Evolutionary conservation across 495 filamentous ascomycete genomes (phyloP).

Genomic region (Aspergillus cavernicola): DNA sequence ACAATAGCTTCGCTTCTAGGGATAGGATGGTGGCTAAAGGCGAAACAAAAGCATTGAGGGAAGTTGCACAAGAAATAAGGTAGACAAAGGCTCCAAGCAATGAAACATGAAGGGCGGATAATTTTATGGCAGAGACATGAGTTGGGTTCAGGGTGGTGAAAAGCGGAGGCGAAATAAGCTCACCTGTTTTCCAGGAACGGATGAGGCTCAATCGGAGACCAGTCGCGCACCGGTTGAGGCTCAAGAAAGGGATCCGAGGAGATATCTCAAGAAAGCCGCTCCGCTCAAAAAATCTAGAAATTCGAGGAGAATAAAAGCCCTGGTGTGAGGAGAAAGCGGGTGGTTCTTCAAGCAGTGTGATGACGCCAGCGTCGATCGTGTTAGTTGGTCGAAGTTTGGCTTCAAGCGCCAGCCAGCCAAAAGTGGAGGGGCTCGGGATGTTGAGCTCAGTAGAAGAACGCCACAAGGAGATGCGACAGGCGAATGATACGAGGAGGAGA

Average conservation of each 20-base stretch:
- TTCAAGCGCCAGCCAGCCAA: background rate
- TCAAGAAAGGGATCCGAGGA: slow-evolving; percentile 9
- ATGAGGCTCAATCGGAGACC: slow-evolving; percentile 27
- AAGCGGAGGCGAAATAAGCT: slow-evolving; percentile 18
- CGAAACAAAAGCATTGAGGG: background rate
- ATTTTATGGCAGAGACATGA: background rate
- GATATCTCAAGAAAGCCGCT: slow-evolving; percentile 3
- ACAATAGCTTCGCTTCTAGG: too few relatives aligned
- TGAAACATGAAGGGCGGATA: background rate
- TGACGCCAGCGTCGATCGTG: slow-evolving; percentile 13
- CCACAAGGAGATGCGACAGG: background rate
- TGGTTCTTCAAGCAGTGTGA: slow-evolving; percentile 6
- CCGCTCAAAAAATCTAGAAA: slow-evolving; percentile 1
- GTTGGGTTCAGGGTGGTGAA: background rate
- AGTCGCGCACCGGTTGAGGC: slow-evolving; percentile 19
- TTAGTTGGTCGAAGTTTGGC: background rate
- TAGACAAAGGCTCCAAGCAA: background rate
- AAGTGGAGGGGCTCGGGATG: background rate
- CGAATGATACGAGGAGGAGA: background rate
- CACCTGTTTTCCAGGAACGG: slow-evolving; percentile 21
- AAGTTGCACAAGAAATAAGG: background rate
- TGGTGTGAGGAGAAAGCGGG: background rate
- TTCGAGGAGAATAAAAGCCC: background rate
- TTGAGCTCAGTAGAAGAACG: background rate
- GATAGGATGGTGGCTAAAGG: background rate